These are phyloP conservation scores for Colletotrichum tofieldiae DNA, from an alignment of 2,329 filamentous ascomycete species.

Conservation along the genomic window DNA sequence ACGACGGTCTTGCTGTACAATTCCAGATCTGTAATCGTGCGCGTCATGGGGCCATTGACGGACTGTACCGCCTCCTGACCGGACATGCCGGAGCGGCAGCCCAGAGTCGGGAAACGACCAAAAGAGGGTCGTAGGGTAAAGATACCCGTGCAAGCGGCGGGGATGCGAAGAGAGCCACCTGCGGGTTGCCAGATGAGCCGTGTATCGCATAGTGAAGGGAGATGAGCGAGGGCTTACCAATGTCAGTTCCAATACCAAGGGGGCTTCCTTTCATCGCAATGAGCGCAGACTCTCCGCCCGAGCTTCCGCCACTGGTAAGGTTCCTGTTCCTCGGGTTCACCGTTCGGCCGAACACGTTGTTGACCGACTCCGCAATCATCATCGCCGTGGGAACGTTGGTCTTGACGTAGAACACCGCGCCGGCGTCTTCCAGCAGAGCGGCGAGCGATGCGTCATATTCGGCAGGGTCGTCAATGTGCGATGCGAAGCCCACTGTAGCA, in stretches of 20 bases:
- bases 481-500: slow-evolving; percentile 73
- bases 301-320: slow-evolving; percentile 75
- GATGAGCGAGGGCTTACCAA: slow-evolving; percentile 53
- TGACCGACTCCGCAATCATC: slow-evolving; percentile 79
- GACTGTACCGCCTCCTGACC: slow-evolving; percentile 77
- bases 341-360: slow-evolving; percentile 76
- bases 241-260: slow-evolving; percentile 76
- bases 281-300: slow-evolving; percentile 77
- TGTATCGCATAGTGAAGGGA: fast-evolving
- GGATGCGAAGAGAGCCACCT: slow-evolving; percentile 69
- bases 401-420: slow-evolving; percentile 71
- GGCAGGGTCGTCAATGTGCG: slow-evolving; percentile 72
- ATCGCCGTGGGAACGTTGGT: slow-evolving; percentile 74
- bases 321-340: slow-evolving; percentile 73
- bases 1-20: slow-evolving; percentile 69
- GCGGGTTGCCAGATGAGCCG: background rate
- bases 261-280: slow-evolving; percentile 72
- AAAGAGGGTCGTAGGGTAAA: slow-evolving; percentile 71
- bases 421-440: slow-evolving; percentile 60
- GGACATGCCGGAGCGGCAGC: slow-evolving; percentile 69
- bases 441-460: slow-evolving; percentile 58
- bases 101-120: slow-evolving; percentile 72
- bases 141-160: slow-evolving; percentile 71
- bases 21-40: slow-evolving; percentile 68
- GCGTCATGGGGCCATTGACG: slow-evolving; percentile 75